Conservation (phyloP, 1,284 basidiomycete genomes). For the Inonotus hispidus region DNA sequence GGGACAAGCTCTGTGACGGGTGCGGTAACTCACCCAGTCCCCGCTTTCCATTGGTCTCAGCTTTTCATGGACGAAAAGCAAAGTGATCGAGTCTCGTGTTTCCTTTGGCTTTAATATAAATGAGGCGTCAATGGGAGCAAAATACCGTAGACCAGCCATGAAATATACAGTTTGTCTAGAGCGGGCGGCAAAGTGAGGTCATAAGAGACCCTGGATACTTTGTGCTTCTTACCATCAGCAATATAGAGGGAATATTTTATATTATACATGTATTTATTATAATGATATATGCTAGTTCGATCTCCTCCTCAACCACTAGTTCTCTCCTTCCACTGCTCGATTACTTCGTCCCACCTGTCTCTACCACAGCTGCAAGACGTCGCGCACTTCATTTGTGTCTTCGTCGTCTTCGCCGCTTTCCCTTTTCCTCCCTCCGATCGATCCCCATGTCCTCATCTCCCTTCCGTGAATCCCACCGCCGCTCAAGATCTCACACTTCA, state of each 20-base stretch:
- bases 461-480: slow-evolving; percentile 33
- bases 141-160: too few relatives aligned
- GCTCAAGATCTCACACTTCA: slow-evolving; percentile 52
- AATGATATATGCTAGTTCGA: neutral
- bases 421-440: slow-evolving; percentile 2
- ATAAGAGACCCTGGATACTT: neutral
- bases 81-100: too few relatives aligned
- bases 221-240: neutral
- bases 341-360: neutral
- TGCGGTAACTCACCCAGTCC: too few relatives aligned
- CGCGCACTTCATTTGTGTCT: neutral
- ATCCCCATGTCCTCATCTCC: slow-evolving; percentile 34
- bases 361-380: neutral
- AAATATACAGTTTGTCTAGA: too few relatives aligned
- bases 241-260: too few relatives aligned
- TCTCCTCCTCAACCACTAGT: neutral
- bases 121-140: too few relatives aligned
- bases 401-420: neutral
- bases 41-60: too few relatives aligned
- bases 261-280: neutral
- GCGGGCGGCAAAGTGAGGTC: neutral
- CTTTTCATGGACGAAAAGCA: too few relatives aligned
- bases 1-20: too few relatives aligned
- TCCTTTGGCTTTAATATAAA: too few relatives aligned
- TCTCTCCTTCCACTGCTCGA: neutral